These are phyloP conservation scores for Chenopodium formosanum DNA, from an alignment of 148 eudicot species.

Conservation along the genomic window DNA sequence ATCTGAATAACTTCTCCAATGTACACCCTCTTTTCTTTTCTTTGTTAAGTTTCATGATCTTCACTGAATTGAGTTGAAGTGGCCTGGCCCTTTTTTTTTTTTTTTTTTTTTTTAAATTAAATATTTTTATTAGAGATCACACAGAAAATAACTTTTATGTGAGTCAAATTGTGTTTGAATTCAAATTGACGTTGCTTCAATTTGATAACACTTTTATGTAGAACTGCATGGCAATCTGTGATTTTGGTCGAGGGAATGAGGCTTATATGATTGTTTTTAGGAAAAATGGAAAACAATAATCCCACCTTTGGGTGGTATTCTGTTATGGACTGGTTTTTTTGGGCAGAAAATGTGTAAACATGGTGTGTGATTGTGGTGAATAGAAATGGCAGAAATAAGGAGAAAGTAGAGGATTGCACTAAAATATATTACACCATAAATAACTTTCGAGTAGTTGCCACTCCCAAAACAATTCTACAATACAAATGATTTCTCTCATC, in stretches of 20 bases:
- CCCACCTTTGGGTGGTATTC: too few relatives aligned
- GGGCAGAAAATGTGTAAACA: too few relatives aligned
- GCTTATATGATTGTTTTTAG: not conserved
- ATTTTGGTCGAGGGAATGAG: not conserved
- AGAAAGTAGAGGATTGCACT: too few relatives aligned
- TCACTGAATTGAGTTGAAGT: not conserved
- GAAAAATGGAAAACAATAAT: too few relatives aligned
- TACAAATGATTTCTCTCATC: too few relatives aligned
- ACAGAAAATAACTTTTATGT: not conserved
- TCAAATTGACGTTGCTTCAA: not conserved
- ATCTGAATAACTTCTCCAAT: not conserved
- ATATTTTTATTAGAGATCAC: not conserved
- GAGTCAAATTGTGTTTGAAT: not conserved
- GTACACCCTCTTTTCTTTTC: conserved; percentile 3
- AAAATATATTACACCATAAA: too few relatives aligned
- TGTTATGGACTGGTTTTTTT: too few relatives aligned
- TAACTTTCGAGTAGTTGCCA: too few relatives aligned
- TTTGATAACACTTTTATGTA: not conserved
- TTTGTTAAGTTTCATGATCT: not conserved
- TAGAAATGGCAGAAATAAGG: too few relatives aligned
- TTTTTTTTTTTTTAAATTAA: too few relatives aligned
- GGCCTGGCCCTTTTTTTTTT: not conserved
- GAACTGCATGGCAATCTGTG: not conserved
- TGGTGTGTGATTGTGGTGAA: too few relatives aligned
- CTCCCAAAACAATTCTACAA: too few relatives aligned